Evolutionary conservation across 1,284 basidiomycete species (phyloP), one percentile per base, ranked within the genome.

Genomic region (Pseudozyma hubeiensis): DNA sequence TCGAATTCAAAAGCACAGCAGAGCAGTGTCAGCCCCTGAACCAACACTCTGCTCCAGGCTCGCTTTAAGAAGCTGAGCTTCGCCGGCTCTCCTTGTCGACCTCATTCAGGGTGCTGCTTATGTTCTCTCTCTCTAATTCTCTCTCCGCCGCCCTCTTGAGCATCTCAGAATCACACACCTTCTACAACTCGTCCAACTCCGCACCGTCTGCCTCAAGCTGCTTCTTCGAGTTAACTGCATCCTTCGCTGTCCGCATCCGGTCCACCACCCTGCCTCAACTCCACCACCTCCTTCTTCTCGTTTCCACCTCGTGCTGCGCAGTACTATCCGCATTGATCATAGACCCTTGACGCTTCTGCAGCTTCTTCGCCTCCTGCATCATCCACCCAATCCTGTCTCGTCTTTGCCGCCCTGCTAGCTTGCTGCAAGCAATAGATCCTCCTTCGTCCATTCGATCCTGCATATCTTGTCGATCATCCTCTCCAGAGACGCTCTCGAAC

Each of bases 241-340:
- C 31, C 14, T 37, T 51, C 57, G 39, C 39, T 34, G 47, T 56
- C 66, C 60, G 60, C 66, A 63, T 69, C 60, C 60, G 61, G 60
- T 54, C 34, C 58, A 24, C 16, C 47, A 40, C 33, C 43, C 24
- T 45, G 7, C 14, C 53, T 66, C 45, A 37, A 40, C 54, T 39
- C 34, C 40, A 29, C 44, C 48, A 29, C 17, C 50, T 17, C 9
- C 17, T 17, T 33, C 33, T 46, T n/a, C 13, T 11, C 40, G 6
- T 13, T 19, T 41, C 44, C 11, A 8, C 17, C 30, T 14, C 29
- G 9, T 16, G 44, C 57, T 50, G 30, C 45, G 37, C 45, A 19
- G 37, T 45, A 9, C 14, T 53, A n/a, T 51, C 60, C 40, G 60
- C 65, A 59, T 68, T 50, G 49, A 45, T 53, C 43, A 31, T 56